Conservation (phyloP, 2,329 filamentous ascomycete genomes). For the Alternaria conjuncta region DNA sequence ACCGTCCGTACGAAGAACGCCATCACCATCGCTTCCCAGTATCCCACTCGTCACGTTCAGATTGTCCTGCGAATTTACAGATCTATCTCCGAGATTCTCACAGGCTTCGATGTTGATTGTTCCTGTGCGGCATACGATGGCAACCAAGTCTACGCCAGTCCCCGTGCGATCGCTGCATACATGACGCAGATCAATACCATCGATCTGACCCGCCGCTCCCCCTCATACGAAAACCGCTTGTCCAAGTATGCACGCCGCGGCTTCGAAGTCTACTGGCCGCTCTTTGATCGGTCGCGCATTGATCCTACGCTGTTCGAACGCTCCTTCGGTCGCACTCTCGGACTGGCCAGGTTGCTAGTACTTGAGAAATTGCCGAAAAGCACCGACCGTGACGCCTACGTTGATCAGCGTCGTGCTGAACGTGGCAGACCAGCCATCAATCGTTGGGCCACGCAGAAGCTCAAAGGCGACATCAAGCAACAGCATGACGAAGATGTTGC, state of each 20-base stretch:
- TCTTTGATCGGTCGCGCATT: constrained; percentile 74
- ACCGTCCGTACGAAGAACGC: constrained; percentile 86
- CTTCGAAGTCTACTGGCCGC: constrained; percentile 83
- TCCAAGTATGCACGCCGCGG: constrained; percentile 82
- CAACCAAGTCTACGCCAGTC: constrained; percentile 77
- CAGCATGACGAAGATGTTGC: constrained; percentile 79
- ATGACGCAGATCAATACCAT: constrained; percentile 83
- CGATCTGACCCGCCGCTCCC: constrained; percentile 78
- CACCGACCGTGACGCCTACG: constrained; percentile 71
- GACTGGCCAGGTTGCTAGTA: constrained; percentile 79
- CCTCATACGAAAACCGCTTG: constrained; percentile 85
- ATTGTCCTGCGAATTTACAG: constrained; percentile 88
- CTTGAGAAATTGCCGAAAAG: constrained; percentile 77
- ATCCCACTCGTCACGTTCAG: constrained; percentile 83
- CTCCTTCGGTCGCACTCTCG: constrained; percentile 76
- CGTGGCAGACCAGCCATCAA: constrained; percentile 69
- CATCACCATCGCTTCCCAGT: constrained; percentile 83
- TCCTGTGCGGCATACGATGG: constrained; percentile 83
- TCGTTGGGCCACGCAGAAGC: constrained; percentile 49
- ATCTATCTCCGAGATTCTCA: constrained; percentile 81
- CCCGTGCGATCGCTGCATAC: constrained; percentile 77
- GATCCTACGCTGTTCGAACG: constrained; percentile 89
- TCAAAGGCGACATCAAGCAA: constrained; percentile 77
- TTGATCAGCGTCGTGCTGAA: constrained; percentile 72
- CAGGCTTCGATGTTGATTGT: constrained; percentile 88